Percentiles rank a stretch among this genome's conserved stretches.
phyloP scores from a whole-genome alignment of 257 asterid species.

The Solanum piurae region DNA sequence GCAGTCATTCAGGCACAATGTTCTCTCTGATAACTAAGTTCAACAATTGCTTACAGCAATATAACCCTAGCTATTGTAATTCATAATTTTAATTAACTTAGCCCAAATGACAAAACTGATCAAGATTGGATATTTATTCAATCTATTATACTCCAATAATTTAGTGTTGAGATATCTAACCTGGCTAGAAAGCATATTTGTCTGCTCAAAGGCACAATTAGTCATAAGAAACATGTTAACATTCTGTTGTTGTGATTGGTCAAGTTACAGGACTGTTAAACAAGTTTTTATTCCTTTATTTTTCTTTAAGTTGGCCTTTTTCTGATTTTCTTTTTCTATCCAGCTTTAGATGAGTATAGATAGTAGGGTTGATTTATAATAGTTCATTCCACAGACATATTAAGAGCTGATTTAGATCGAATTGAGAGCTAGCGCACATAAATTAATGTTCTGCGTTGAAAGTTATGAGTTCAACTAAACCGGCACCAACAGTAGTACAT shows the following conservation, averaged over 20 bases:
- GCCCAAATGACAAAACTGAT: background rate
- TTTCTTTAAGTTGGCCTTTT: background rate
- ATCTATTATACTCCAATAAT: background rate
- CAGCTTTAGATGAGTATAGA: background rate
- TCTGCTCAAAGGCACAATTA: background rate
- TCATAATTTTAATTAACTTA: background rate
- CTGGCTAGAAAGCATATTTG: background rate
- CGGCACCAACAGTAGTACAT: background rate
- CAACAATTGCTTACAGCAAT: background rate
- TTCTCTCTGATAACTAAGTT: background rate
- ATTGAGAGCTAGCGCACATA: background rate
- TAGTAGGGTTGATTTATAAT: background rate
- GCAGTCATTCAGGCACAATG: background rate
- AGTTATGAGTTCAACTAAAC: background rate
- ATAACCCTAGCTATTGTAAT: background rate
- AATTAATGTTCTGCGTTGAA: background rate
- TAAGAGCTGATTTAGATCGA: background rate
- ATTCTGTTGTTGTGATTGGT: background rate
- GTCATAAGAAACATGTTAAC: background rate
- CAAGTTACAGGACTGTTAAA: background rate
- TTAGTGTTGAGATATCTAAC: background rate
- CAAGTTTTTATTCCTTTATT: background rate
- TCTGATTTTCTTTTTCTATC: background rate
- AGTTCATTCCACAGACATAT: background rate
- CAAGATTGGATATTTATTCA: background rate